A percentile compares a stretch with the other conserved stretches of the same genome.
Evolutionary conservation across 2,329 filamentous ascomycete species (phyloP).

Genomic region (Triangularia setosa): DNA sequence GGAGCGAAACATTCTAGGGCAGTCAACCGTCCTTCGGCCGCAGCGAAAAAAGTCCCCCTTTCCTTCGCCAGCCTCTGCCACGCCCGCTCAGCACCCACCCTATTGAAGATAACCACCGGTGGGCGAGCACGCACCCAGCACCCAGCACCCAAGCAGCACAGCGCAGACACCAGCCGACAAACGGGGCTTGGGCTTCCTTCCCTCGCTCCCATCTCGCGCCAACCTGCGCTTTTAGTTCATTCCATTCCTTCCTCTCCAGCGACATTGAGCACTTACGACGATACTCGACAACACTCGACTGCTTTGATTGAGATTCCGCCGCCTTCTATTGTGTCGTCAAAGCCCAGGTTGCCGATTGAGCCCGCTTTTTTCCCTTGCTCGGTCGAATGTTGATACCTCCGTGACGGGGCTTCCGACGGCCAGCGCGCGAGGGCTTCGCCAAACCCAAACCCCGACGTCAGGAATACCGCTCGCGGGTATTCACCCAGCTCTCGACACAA

Average conservation of each 20-base stretch:
- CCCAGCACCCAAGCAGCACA: not conserved
- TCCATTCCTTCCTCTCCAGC: not conserved
- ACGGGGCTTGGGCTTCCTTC: conserved; percentile 11
- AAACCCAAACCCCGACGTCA: not conserved
- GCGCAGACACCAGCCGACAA: not conserved
- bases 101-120: not conserved
- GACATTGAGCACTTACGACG: not conserved
- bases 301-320: not conserved
- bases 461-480: not conserved
- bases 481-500: not conserved
- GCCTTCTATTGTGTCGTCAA: not conserved
- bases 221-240: not conserved
- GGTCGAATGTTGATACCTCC: not conserved
- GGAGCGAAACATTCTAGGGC: conserved; percentile 18
- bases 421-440: not conserved
- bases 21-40: conserved; percentile 19
- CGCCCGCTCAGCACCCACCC: conserved; percentile 11
- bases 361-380: not conserved
- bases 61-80: conserved; percentile 18
- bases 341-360: not conserved
- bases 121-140: conserved; percentile 7
- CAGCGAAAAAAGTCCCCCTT: conserved; percentile 5
- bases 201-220: not conserved
- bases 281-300: not conserved
- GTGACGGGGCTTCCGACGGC: not conserved